Evolutionary conservation across 768 basidiomycete species (phyloP), one percentile per base, ranked within the genome.

Genomic region (Boletus eberwhitei): DNA sequence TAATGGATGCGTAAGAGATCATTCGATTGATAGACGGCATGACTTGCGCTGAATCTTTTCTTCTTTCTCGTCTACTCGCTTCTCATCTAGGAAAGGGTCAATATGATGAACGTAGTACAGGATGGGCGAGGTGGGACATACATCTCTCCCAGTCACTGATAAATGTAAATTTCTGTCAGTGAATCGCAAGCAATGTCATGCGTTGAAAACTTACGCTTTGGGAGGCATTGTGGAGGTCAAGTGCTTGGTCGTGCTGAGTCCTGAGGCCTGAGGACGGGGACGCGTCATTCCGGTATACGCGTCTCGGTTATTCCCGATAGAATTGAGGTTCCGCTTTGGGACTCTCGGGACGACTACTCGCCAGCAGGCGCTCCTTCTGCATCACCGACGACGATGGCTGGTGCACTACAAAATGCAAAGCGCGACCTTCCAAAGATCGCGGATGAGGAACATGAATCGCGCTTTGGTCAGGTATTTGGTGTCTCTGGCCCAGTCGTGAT

Each of bases 401-500:
- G 95, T 58, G 95, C 90, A 64, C 84, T 96, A 67, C 81, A 88
- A 59, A 95, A 94, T 70, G 94, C 94, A 61, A 91, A 87, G 79
- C 83, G 80, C 72, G 80, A 91, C 72, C 84, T 98, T 54, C 80
- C 84, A 66, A 96, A 89, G 81, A 85, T 98, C 71, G 77, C 80
- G 53, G 88, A 98, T 81, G 95, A 96, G 73, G 90, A 96, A 59
- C 80, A 81, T 45, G 95, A 97, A 75, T 88, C 86, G 59, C 80
- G 80, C 60, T 92, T 91, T 63, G 94, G 92, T 53, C 83, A 87
- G 63, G 93, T 96, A 8, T 93, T 83, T 70, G 95, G 95, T 58
- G 97, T 99, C 38, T 99, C 97, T 37, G 97, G 97, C 40, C 97
- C 97, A 48, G 96, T 98, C 77, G 96, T 99, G 66, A 86, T 98